Conservation (phyloP, 2,329 filamentous ascomycete genomes). For the Aspergillus melleus region DNA sequence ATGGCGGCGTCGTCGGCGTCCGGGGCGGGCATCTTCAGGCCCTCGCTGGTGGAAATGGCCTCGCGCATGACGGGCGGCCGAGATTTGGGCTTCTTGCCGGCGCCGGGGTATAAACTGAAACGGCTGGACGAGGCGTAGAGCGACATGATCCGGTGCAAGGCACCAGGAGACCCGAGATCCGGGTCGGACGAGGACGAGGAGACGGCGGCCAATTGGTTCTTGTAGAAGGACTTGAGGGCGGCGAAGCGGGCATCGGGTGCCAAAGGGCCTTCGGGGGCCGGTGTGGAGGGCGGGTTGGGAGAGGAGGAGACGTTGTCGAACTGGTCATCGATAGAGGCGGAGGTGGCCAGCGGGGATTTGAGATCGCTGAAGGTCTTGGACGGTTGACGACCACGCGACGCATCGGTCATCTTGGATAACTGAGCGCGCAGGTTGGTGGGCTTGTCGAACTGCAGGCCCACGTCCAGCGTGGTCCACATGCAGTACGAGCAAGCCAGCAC, state of each 20-base stretch:
- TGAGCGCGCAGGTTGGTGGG: conserved; percentile 83
- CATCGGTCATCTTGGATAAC: conserved; percentile 65
- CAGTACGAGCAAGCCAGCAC: conserved; percentile 87
- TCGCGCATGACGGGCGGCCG: conserved; percentile 78
- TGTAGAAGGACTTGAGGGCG: conserved; percentile 77
- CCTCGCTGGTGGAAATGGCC: conserved; percentile 69
- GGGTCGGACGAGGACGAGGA: conserved; percentile 54
- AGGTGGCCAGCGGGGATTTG: conserved; percentile 40
- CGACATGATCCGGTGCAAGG: conserved; percentile 85
- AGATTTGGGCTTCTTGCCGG: conserved; percentile 63
- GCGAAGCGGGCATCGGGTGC: conserved; percentile 71
- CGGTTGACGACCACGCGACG: conserved; percentile 40
- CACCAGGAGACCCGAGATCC: conserved; percentile 71
- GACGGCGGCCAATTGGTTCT: conserved; percentile 69
- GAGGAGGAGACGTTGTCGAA: conserved; percentile 20
- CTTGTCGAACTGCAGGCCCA: conserved; percentile 86
- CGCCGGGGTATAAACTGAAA: conserved; percentile 53
- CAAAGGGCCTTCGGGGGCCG: conserved; percentile 33
- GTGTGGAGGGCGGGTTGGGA: conserved; percentile 33
- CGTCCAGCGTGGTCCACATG: conserved; percentile 87
- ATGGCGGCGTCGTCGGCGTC: conserved; percentile 63
- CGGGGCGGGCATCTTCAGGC: conserved; percentile 63
- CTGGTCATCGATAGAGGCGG: conserved; percentile 37
- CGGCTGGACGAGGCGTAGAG: conserved; percentile 66
- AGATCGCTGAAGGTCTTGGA: conserved; percentile 40